Conservation (phyloP, 768 basidiomycete genomes). For the Dioszegia aurantiaca region DNA sequence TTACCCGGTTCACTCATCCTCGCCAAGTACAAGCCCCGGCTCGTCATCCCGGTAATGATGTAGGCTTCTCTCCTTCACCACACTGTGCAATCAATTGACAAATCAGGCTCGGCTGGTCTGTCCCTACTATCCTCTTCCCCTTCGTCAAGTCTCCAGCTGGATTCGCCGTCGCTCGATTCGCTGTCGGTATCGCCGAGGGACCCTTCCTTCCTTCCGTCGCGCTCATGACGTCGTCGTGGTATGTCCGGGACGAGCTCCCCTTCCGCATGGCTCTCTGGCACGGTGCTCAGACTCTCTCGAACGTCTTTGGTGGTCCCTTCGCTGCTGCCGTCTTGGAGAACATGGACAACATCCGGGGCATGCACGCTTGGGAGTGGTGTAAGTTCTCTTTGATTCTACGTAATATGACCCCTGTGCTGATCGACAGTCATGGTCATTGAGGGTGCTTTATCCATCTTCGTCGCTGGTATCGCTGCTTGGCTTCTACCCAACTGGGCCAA, state of each 20-base stretch:
- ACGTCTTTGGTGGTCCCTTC: constrained; percentile 23
- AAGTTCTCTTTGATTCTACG: background rate
- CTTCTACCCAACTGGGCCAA: constrained; percentile 23
- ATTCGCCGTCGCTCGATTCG: constrained; percentile 17
- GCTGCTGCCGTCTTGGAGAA: constrained; percentile 22
- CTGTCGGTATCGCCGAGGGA: constrained; percentile 21
- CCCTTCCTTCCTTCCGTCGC: constrained; percentile 21
- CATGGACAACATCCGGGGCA: constrained; percentile 20
- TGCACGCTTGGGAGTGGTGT: constrained; percentile 26
- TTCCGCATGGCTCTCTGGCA: constrained; percentile 26
- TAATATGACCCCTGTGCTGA: background rate
- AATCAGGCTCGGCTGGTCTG: constrained; percentile 15
- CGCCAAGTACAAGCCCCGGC: constrained; percentile 17
- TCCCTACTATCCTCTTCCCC: constrained; percentile 23
- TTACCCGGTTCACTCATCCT: constrained; percentile 16
- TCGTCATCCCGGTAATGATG: constrained; percentile 18
- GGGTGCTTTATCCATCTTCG: constrained; percentile 12
- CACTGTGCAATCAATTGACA: background rate
- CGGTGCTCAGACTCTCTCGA: constrained; percentile 15
- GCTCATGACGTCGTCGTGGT: constrained; percentile 23
- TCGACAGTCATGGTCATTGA: constrained; percentile 21
- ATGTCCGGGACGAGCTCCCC: constrained; percentile 17
- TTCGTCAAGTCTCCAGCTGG: constrained; percentile 15
- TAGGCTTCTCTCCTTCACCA: background rate
- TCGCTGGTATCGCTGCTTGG: constrained; percentile 8